Evolutionary conservation across 441 rosid species (phyloP).

Genomic region (Rhodomyrtus psidioides): DNA sequence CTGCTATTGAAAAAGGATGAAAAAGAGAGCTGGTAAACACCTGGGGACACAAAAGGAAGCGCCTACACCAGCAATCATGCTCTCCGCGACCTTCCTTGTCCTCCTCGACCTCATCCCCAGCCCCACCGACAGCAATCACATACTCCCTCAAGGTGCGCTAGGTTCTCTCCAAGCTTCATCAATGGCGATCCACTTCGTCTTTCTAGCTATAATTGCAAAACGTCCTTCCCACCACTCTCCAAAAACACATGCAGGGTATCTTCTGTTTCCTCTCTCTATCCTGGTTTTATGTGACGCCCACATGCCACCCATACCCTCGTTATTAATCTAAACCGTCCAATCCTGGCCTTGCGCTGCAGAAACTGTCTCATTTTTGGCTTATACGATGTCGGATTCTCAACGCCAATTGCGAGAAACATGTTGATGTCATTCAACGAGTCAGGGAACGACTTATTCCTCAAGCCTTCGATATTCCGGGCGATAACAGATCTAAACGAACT

Average conservation of each 20-base stretch:
- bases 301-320: background rate
- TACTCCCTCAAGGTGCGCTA: background rate
- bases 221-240: background rate
- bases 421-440: background rate
- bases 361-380: background rate
- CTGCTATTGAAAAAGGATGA: background rate
- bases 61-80: background rate
- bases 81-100: background rate
- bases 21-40: background rate
- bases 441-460: background rate
- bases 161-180: background rate
- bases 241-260: background rate
- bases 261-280: background rate
- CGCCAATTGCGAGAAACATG: background rate
- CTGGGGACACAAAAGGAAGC: background rate
- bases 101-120: background rate
- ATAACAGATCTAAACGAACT: background rate
- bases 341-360: background rate
- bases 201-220: background rate
- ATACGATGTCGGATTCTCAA: background rate
- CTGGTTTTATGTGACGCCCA: background rate
- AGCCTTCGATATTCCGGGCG: background rate
- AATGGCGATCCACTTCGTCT: background rate
- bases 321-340: background rate
- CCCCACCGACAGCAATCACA: background rate